Base-by-base conservation (phyloP, 169 alveolate genomes). In the Cryptosporidium felis region DNA sequence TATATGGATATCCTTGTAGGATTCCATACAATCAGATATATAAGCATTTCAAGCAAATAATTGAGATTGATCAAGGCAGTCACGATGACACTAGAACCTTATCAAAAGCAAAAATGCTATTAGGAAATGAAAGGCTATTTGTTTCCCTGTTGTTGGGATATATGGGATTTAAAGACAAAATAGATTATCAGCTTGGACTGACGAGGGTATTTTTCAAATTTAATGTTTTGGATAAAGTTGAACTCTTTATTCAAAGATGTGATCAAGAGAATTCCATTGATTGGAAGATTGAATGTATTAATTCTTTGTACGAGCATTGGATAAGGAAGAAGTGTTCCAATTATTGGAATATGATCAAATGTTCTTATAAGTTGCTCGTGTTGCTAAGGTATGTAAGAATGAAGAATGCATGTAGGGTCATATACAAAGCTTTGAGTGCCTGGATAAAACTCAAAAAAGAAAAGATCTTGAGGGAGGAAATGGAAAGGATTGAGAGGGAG, bases 1-100 rank as follows among this genome's bases (percentile, higher is more conserved):
- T 88, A 59, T 67, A 90, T 62, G 92, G 92, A 16, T 90, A 80
- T 51, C 92, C 92, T 18, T 90, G 92, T 47, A 63, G 92, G 38
- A 85, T 90, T 56, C 89, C 88, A 34, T 90, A 90, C 60, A 67
- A 60, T 47, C 89, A 62, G 16, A 63, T 90, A 4, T 90, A 90
- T 88, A 63, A 61, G 36, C 67, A 53, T 60, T 90, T 88, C 38
- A 90, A 61, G 58, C 53, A 62, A 36, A 61, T 90, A 1, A 61
- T 90, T 44, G 91, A 80, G 28, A 51, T 49, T 2, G 28, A 74
- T 53, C 3, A 61, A 28, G 56, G 40, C 8, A 2, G 34, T 32
- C 23, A 36, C 5, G 56, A 0, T 36, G 80, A 80, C 16, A 90
- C 66, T 82, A 80, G 79, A 40, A 59, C 18, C 53, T 80, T 62